Conservation (phyloP, 2,329 filamentous ascomycete species). For the Phaeosphaeriaceae sp. region DNA sequence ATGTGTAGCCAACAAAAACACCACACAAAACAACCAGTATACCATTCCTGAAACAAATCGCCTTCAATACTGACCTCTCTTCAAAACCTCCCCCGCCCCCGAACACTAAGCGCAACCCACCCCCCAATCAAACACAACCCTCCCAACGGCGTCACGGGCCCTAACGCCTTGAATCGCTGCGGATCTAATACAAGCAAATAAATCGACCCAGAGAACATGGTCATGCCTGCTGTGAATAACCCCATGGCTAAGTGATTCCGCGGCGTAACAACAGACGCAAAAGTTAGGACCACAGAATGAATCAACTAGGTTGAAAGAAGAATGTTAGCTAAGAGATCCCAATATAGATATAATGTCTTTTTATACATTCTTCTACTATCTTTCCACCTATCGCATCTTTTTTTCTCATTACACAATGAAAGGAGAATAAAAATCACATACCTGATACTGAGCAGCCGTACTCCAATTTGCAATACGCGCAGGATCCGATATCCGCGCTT, state of each 20-base stretch:
- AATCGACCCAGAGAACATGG: constrained; percentile 70
- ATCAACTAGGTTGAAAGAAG: constrained; percentile 65
- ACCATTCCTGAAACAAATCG: too few relatives aligned
- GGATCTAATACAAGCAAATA: constrained; percentile 70
- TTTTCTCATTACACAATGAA: too few relatives aligned
- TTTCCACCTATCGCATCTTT: background rate
- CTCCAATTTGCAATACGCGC: constrained; percentile 64
- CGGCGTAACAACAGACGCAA: constrained; percentile 60
- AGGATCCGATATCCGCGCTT: constrained; percentile 66
- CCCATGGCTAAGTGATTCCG: constrained; percentile 63
- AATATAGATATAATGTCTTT: too few relatives aligned
- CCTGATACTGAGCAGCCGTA: constrained; percentile 73
- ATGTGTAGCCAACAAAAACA: too few relatives aligned
- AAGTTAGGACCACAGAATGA: constrained; percentile 66
- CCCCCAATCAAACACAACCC: constrained; percentile 69
- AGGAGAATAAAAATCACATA: constrained; percentile 32
- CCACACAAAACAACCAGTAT: too few relatives aligned
- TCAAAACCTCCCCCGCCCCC: constrained; percentile 26
- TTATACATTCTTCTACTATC: too few relatives aligned
- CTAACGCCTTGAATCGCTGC: constrained; percentile 63
- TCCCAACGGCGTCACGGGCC: constrained; percentile 70
- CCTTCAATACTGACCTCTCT: too few relatives aligned
- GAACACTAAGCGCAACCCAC: constrained; percentile 61
- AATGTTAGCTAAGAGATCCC: too few relatives aligned
- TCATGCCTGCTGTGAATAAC: constrained; percentile 70